These are phyloP conservation scores for Aspergillus costaricaensis DNA, from an alignment of 2,329 filamentous ascomycete genomes.

Conservation along the genomic window DNA sequence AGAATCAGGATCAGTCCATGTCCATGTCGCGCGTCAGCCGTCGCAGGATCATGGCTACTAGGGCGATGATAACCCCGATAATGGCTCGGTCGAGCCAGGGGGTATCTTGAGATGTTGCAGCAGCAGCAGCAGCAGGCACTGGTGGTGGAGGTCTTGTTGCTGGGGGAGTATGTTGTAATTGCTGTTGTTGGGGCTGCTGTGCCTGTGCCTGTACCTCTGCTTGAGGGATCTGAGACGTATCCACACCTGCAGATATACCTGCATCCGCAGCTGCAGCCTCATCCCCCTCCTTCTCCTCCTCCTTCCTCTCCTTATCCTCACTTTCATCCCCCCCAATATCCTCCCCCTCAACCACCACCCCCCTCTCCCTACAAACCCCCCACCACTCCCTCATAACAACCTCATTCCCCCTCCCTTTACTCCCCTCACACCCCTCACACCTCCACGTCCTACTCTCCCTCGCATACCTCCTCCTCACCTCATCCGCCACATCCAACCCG, in stretches of 20 bases:
- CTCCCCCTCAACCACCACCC: constrained; percentile 38
- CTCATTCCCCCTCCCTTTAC: constrained; percentile 66
- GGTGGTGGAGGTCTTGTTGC: neutral
- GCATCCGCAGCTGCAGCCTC: neutral
- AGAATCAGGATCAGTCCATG: neutral
- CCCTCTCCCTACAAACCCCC: constrained; percentile 50
- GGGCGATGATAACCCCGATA: constrained; percentile 67
- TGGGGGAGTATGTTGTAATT: constrained; percentile 4
- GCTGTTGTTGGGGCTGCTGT: constrained; percentile 2
- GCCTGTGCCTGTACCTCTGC: neutral
- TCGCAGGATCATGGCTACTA: constrained; percentile 68
- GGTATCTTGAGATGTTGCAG: constrained; percentile 48
- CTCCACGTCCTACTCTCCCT: constrained; percentile 64
- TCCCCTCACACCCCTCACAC: constrained; percentile 66
- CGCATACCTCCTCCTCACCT: constrained; percentile 69
- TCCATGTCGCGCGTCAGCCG: constrained; percentile 37
- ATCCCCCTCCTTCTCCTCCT: neutral
- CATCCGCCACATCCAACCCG: constrained; percentile 74
- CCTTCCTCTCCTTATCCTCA: constrained; percentile 16
- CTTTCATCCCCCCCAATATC: constrained; percentile 23
- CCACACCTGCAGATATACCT: neutral
- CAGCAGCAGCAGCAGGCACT: neutral
- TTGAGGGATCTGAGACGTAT: no score
- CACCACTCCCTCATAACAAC: constrained; percentile 71
- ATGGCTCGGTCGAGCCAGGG: constrained; percentile 83